Evolutionary conservation across 106 monocot species (phyloP), one percentile per base, ranked within the genome.

Genomic region (Dendrobium officinale): DNA sequence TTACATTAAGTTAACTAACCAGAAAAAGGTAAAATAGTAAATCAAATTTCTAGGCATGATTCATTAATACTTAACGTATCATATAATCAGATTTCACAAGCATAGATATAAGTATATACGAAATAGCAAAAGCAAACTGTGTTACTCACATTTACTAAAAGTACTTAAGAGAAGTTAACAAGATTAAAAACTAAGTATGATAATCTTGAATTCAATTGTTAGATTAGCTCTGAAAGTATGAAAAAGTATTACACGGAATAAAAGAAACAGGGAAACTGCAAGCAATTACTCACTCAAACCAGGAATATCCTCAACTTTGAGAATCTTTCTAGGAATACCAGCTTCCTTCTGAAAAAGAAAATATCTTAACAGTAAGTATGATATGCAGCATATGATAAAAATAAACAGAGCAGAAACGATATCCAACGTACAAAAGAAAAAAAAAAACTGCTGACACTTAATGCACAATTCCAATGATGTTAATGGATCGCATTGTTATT

Each of bases 231-330:
- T 49, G 19, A 6, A 43, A 76, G 48, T 13, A 74, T 42, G 43
- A 7, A 74, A 74, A 6, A 44, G 44, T 18, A 42, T 19, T 42
- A 29, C n/a, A 43, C 16, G 22, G 26, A 48, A 49, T 49, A 76
- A 76, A 76, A 51, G 24, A 76, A 75, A 49, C 76, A 18, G 6
- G 76, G 10, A 27, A 47, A 10, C 64, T 27, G 15, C 51, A n/a
- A 40, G 49, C 13, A 13, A 77, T 51, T 79, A 88, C 95, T 93
- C 85, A 99, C 99, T 91, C 79, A 99, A 87, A 83, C 99, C 95
- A 84, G 91, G 91, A 84, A 99, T 99, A 54, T 99, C 99, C 51
- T 99, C 99, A 42, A 88, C 91, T 88, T 99, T 99, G 43, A 95
- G 90, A 41, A 78, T 61, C 83, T 95, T 95, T 84, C 87, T 88